A percentile compares a stretch with the other conserved stretches of the same genome.
Evolutionary conservation across 2,329 filamentous ascomycete genomes (phyloP).

Genomic region (Coleophoma crateriformis): DNA sequence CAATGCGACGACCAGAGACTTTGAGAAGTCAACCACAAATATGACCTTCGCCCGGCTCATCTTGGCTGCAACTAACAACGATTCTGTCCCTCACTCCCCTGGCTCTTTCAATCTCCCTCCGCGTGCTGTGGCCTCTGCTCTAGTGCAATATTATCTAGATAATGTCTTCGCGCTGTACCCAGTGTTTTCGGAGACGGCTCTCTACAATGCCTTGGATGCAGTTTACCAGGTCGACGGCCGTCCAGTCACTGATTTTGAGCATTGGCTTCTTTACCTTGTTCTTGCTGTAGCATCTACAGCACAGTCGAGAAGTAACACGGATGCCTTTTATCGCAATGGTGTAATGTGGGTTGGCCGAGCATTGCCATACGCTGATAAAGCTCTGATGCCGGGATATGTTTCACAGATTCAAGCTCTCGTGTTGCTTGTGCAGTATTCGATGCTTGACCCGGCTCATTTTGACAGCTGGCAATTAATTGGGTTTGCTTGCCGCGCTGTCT

Average conservation of each 20-base stretch:
- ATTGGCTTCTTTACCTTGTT: slow-evolving; percentile 86
- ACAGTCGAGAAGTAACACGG: slow-evolving; percentile 64
- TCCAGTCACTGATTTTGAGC: slow-evolving; percentile 59
- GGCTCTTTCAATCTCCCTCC: slow-evolving; percentile 61
- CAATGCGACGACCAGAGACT: slow-evolving; percentile 90
- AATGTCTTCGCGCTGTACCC: slow-evolving; percentile 79
- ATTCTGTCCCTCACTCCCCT: slow-evolving; percentile 56
- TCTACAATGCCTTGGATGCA: slow-evolving; percentile 75
- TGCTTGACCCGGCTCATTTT: slow-evolving; percentile 85
- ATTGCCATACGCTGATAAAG: slow-evolving; percentile 71
- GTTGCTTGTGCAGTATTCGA: slow-evolving; percentile 81
- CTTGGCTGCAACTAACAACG: slow-evolving; percentile 73
- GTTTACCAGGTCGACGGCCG: slow-evolving; percentile 68
- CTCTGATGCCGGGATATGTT: slow-evolving; percentile 78
- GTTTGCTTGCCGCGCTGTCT: slow-evolving; percentile 78
- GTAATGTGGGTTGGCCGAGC: slow-evolving; percentile 57
- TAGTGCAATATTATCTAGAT: slow-evolving; percentile 79
- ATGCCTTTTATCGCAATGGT: slow-evolving; percentile 54
- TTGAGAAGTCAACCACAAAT: slow-evolving; percentile 79
- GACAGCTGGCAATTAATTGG: slow-evolving; percentile 93
- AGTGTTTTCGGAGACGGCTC: slow-evolving; percentile 72
- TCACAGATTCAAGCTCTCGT: slow-evolving; percentile 83
- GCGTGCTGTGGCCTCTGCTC: slow-evolving; percentile 58
- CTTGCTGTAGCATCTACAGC: slow-evolving; percentile 75
- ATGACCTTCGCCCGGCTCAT: slow-evolving; percentile 92